These are phyloP conservation scores for Daldinia bambusicola DNA, from an alignment of 495 filamentous ascomycete genomes.

Conservation along the genomic window DNA sequence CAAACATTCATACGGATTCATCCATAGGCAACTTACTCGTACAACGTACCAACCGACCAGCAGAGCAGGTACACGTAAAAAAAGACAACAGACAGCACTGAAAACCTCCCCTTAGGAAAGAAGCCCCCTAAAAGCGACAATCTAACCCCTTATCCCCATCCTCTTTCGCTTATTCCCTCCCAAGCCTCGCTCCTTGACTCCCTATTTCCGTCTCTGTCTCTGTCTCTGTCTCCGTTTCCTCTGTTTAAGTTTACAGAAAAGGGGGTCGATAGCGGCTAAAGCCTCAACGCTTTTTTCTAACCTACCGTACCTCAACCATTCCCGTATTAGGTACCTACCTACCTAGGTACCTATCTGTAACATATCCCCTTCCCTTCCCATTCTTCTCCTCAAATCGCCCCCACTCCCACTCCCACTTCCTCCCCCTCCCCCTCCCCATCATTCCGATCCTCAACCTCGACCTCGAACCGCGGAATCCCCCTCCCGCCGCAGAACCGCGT, in stretches of 20 bases:
- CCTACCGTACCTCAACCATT: not conserved
- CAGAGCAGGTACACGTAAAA: not conserved
- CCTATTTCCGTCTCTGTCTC: not conserved
- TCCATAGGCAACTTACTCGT: not conserved
- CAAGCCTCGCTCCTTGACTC: not conserved
- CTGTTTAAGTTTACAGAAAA: not conserved
- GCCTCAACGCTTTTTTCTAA: not conserved
- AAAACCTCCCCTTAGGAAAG: not conserved
- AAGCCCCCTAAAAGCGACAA: not conserved
- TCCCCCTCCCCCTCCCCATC: not conserved
- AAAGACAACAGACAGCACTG: not conserved
- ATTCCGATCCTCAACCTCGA: constrained; percentile 46
- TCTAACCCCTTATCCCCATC: constrained; percentile 3
- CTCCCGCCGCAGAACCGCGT: constrained; percentile 31
- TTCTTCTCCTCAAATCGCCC: not conserved
- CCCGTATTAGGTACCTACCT: not conserved
- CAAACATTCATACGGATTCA: not conserved
- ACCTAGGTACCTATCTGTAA: not conserved
- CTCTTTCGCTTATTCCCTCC: not conserved
- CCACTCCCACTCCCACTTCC: not conserved
- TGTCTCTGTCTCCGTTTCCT: not conserved
- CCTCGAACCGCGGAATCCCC: constrained; percentile 48
- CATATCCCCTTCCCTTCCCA: too few relatives aligned
- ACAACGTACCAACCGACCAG: constrained; percentile 3
- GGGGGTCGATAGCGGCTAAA: not conserved